These are phyloP conservation scores for Boletus speciosus DNA, from an alignment of 768 basidiomycete species.

Conservation along the genomic window DNA sequence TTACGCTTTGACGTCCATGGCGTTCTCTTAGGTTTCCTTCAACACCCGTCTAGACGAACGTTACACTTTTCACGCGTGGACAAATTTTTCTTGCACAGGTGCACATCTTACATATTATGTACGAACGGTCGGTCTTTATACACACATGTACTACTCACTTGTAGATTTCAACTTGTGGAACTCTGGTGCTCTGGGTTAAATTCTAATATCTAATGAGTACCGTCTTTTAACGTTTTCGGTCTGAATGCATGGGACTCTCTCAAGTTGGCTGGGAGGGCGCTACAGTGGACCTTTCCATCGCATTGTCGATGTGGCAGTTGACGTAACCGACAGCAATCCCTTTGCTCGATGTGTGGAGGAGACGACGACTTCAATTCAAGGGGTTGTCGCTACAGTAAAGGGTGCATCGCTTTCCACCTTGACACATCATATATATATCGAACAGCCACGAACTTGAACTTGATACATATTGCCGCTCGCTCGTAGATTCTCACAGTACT, in stretches of 20 bases:
- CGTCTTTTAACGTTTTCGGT: not conserved
- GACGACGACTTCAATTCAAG: too few relatives aligned
- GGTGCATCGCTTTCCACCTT: not conserved
- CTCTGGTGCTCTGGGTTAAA: not conserved
- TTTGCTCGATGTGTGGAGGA: too few relatives aligned
- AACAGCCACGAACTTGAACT: not conserved
- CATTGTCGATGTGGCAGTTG: too few relatives aligned
- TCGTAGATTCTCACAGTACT: not conserved
- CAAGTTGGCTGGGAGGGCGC: too few relatives aligned
- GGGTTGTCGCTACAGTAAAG: too few relatives aligned
- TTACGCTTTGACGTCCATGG: not conserved
- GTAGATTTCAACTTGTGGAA: conserved; percentile 16
- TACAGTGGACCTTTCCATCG: too few relatives aligned
- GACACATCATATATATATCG: not conserved
- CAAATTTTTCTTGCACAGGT: conserved; percentile 3
- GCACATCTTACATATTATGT: conserved; percentile 6
- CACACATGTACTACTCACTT: conserved; percentile 11
- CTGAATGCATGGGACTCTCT: too few relatives aligned
- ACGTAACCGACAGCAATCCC: too few relatives aligned
- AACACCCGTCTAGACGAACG: not conserved
- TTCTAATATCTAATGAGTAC: not conserved
- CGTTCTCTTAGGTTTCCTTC: not conserved
- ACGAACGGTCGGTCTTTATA: conserved; percentile 7
- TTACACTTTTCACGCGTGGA: conserved; percentile 3
- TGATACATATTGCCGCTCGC: not conserved